These are phyloP conservation scores for Penicillium sp. DNA, from an alignment of 2,329 filamentous ascomycete species.

Conservation along the genomic window DNA sequence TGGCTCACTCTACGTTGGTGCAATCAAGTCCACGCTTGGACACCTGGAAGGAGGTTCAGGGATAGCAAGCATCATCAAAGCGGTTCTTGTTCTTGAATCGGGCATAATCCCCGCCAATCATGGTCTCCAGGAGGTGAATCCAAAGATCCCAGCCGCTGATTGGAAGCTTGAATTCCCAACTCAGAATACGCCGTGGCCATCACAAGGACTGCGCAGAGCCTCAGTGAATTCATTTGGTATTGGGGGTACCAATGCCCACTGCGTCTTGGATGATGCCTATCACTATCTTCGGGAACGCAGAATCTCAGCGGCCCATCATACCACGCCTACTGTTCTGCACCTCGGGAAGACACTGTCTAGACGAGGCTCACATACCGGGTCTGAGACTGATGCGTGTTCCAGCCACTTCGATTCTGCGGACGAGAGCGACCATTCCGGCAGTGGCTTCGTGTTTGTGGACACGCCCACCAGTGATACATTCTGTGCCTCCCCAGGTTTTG, in stretches of 20 bases:
- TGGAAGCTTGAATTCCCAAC: constrained; percentile 36
- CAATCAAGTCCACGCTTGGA: constrained; percentile 29
- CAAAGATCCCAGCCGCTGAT: constrained; percentile 36
- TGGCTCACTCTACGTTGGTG: constrained; percentile 29
- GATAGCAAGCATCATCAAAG: constrained; percentile 43
- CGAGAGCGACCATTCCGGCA: constrained; percentile 14
- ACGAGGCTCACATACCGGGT: background rate
- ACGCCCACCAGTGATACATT: constrained; percentile 16
- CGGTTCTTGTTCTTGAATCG: constrained; percentile 47
- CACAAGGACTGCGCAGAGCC: constrained; percentile 24
- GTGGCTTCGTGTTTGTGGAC: constrained; percentile 10
- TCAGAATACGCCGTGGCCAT: constrained; percentile 31
- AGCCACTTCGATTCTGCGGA: constrained; percentile 3
- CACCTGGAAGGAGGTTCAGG: constrained; percentile 35
- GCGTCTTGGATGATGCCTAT: constrained; percentile 35
- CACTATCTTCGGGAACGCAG: constrained; percentile 21
- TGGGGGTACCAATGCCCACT: constrained; percentile 39
- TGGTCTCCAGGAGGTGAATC: constrained; percentile 45
- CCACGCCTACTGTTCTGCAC: constrained; percentile 3
- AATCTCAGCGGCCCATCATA: constrained; percentile 15
- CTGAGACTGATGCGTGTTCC: background rate
- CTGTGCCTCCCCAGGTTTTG: constrained; percentile 10
- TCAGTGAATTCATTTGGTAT: constrained; percentile 44
- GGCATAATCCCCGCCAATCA: constrained; percentile 49
- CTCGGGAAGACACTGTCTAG: background rate